Evolutionary conservation across 225 moss, liverwort and hornwort species (phyloP), one percentile per base, ranked within the genome.

Genomic region (Rhytidiadelphus loreus): DNA sequence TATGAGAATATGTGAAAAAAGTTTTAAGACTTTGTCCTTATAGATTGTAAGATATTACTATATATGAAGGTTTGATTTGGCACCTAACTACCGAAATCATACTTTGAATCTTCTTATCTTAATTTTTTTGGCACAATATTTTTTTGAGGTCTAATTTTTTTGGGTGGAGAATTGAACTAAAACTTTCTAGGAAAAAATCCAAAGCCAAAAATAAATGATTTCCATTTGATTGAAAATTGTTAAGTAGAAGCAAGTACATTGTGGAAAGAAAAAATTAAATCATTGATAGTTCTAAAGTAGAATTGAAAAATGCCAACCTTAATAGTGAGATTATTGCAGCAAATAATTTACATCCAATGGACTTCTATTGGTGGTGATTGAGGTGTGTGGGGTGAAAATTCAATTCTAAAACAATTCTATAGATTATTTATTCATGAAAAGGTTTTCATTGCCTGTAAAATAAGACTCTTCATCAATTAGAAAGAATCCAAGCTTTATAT

Each of bases 311-410:
- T 71, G 9, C 4, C 8, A 69, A 39, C 13, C 8, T 1, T 25
- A 8, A 41, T 3, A 1, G 5, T 26, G 16, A 43, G 7, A 71
- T 71, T 26, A 43, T 43, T 71, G 2, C 43, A 70, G 9, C 5
- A 70, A 25, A 43, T 70, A 43, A 26, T 9, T 26, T 15, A 41
- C 5, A 43, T 1, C 5, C 9, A 41, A 25, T 8, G 41, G 15
- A 26, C 9, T 8, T 43, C 41, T 70, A 41, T 41, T 70, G 8
- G 4, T 70, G 14, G 8, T 39, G 4, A n/a, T n/a, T n/a, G 7
- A 14, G 8, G 4, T 68, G 15, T 5, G 2, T 2, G 11, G 16
- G 2, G 2, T 11, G 11, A 18, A 72, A 46, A 29, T 18, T 1
- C 2, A 28, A 72, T 72, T n/a, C 16, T 28, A 29, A 29, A 46